Evolutionary conservation across 208 protist genomes (phyloP).

Genomic region (Acanthamoeba comandoni): DNA sequence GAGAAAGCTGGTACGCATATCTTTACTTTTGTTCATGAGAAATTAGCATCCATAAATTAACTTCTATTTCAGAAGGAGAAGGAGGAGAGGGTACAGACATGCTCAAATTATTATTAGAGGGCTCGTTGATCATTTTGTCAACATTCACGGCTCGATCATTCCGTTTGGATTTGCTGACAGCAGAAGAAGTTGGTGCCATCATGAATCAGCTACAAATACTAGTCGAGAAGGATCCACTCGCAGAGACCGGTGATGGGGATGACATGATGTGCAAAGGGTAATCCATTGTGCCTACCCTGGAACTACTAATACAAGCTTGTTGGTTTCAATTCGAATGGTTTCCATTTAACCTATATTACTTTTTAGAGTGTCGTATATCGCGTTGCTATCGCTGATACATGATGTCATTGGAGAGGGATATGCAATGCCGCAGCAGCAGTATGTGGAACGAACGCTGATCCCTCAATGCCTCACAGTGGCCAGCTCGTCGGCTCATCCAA

Average conservation of each 20-base stretch:
- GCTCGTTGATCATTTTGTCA: conserved; percentile 7
- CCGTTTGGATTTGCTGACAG: conserved; percentile 34
- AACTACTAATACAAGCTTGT: not conserved
- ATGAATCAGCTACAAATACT: conserved; percentile 6
- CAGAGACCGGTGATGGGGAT: not conserved
- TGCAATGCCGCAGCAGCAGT: not conserved
- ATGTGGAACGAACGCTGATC: conserved; percentile 1
- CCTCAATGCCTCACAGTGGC: conserved; percentile 2
- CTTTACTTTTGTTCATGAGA: not conserved
- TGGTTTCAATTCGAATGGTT: not conserved
- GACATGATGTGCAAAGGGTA: conserved; percentile 48
- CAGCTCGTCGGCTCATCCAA: conserved; percentile 43
- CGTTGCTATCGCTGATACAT: conserved; percentile 31
- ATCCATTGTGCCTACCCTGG: not conserved
- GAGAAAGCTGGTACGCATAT: not conserved
- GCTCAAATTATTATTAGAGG: conserved; percentile 22
- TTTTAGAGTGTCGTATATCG: conserved; percentile 29
- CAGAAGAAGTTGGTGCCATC: not conserved
- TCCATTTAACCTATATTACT: not conserved
- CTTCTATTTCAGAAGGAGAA: not conserved
- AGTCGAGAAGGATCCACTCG: conserved; percentile 4
- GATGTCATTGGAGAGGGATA: conserved; percentile 45
- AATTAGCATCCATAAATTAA: not conserved
- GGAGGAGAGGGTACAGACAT: conserved; percentile 19
- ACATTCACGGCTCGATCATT: conserved; percentile 56